These are phyloP conservation scores for Sphaerostilbella broomeana DNA, from an alignment of 2,329 filamentous ascomycete species.

Conservation along the genomic window DNA sequence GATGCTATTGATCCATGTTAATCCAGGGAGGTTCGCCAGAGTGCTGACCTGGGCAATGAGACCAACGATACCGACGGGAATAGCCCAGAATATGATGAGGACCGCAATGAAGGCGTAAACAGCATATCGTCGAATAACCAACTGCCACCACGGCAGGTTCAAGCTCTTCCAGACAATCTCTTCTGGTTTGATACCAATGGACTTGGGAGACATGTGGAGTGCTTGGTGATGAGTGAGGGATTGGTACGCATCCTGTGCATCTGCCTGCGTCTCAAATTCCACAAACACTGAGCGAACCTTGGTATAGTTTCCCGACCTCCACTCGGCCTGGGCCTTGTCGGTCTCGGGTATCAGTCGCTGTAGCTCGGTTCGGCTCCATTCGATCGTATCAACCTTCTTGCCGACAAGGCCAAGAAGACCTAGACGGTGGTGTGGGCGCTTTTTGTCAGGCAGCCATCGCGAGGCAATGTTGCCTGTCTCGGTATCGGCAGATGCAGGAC, in stretches of 20 bases:
- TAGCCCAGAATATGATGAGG: conserved; percentile 79
- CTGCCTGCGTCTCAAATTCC: conserved; percentile 75
- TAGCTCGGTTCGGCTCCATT: conserved; percentile 62
- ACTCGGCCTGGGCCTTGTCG: conserved; percentile 55
- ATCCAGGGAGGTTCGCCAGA: conserved; percentile 59
- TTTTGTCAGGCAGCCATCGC: conserved; percentile 59
- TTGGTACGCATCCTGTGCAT: conserved; percentile 81
- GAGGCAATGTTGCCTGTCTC: conserved; percentile 61
- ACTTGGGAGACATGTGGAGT: conserved; percentile 77
- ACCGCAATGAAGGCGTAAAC: conserved; percentile 61
- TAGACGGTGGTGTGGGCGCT: conserved; percentile 63
- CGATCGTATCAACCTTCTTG: conserved; percentile 71
- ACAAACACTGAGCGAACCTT: conserved; percentile 77
- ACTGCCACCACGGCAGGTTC: conserved; percentile 61
- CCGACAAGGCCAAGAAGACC: conserved; percentile 59
- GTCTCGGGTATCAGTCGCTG: conserved; percentile 56
- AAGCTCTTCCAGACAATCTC: conserved; percentile 88
- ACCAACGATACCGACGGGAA: conserved; percentile 72
- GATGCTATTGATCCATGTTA: conserved; percentile 66
- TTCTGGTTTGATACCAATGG: conserved; percentile 69
- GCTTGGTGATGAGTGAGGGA: conserved; percentile 73
- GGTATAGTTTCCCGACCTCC: conserved; percentile 57
- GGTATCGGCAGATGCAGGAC: conserved; percentile 41
- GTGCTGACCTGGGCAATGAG: conserved; percentile 76
- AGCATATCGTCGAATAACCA: conserved; percentile 60